A percentile compares a stretch with the other conserved stretches of the same genome.
These are phyloP conservation scores for Phialemoniopsis sp. DNA, from an alignment of 2,329 filamentous ascomycete species.

Conservation along the genomic window DNA sequence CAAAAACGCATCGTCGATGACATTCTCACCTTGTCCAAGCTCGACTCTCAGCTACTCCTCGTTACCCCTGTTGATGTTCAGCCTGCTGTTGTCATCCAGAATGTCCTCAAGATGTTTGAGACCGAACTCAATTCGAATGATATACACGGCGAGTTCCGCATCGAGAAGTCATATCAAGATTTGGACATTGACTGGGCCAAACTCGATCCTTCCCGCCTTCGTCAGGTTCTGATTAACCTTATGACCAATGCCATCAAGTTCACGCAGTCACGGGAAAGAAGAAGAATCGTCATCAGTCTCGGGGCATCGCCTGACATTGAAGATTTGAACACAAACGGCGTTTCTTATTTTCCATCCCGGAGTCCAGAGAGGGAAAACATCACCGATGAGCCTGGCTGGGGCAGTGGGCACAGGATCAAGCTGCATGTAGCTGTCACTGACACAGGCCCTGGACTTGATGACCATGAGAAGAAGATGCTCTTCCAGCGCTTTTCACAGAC, in stretches of 20 bases:
- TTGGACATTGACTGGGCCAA: conserved; percentile 68
- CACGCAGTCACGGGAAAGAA: conserved; percentile 54
- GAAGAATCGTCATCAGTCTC: conserved; percentile 60
- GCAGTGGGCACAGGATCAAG: conserved; percentile 64
- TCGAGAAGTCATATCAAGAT: conserved; percentile 63
- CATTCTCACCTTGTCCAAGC: conserved; percentile 67
- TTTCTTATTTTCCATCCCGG: conserved; percentile 42
- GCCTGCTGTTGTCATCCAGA: conserved; percentile 59
- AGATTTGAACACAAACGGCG: conserved; percentile 37
- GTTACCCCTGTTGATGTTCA: conserved; percentile 68
- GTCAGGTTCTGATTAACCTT: conserved; percentile 74
- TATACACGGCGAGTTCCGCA: conserved; percentile 65
- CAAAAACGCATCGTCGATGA: conserved; percentile 75
- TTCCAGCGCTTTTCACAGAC: conserved; percentile 80
- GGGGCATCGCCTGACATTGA: conserved; percentile 46
- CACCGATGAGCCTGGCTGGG: conserved; percentile 62
- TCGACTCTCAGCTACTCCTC: conserved; percentile 70
- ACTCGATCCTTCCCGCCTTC: conserved; percentile 69
- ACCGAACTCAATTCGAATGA: conserved; percentile 67
- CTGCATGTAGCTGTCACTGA: conserved; percentile 70
- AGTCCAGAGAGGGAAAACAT: conserved; percentile 34
- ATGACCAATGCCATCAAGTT: conserved; percentile 66
- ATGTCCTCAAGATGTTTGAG: conserved; percentile 74
- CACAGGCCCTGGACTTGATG: conserved; percentile 66
- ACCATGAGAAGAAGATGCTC: conserved; percentile 66